Base-by-base conservation (phyloP, 139 green algal genomes). In the Chlorella sorokiniana region DNA sequence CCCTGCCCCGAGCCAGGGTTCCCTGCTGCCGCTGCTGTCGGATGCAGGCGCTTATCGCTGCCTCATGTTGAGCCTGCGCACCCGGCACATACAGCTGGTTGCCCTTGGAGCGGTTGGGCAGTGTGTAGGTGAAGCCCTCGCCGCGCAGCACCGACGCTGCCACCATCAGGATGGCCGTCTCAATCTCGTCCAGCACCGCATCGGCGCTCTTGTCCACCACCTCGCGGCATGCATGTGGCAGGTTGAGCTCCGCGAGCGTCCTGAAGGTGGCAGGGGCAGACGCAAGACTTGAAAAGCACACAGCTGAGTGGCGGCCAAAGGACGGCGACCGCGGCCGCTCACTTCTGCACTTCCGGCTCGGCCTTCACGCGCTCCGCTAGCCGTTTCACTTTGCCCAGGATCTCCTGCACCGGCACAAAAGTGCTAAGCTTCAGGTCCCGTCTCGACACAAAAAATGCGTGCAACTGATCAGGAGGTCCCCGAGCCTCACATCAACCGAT, bases 161-260 rank as follows among this genome's bases (percentile, higher is more conserved):
- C 22, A 93, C 85, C 27, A 84, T 52, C 56, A 92, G 90, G 8
- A 96, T 89, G 14, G 91, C 82, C 18, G 84, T 76, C 78, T 98
- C 94, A 10, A 98, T 91, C 73, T 96, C 94, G 40, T 93, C 87
- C n/a, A 96, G 83, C 9, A 97, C 93, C 0, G 85, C 88, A 25
- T 91, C 81, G 1, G 89, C 90, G 67, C 91, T 88, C 85, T 96
- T 97, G 84, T 98, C 94, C 3, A 97, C 86, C 22, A 97, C 88
- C 69, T 92, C 90, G 4, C 89, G 79, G 82, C 87, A 94, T 7
- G 86, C 81, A 67, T 91, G 86, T 3, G 83, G 56, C 25, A 94
- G 84, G 51, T 91, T 73, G 5, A 96, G 80, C 16, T 92, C 84
- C 1, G 87, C 48, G 3, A 96, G 80, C 0, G 90, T 88, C 81